Evolutionary conservation across 2,329 filamentous ascomycete species (phyloP).

Genomic region (Fusarium nelsonii): DNA sequence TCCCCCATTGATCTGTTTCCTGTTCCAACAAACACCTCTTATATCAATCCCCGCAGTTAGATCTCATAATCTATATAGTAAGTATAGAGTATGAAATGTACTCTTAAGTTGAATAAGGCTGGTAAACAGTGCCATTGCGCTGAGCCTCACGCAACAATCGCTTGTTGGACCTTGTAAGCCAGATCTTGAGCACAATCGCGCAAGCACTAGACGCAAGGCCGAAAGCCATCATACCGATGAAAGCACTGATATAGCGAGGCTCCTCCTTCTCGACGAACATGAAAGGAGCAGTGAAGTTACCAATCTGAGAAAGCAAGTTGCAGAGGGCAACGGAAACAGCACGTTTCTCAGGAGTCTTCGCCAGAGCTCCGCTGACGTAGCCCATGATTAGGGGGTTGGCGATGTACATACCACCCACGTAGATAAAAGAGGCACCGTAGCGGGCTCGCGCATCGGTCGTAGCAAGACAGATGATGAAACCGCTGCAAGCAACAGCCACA

Average conservation of each 20-base stretch:
- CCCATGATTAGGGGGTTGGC: conserved; percentile 27
- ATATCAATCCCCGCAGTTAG: too few species aligned
- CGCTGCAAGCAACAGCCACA: conserved; percentile 2
- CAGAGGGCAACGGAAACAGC: conserved; percentile 19
- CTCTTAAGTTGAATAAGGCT: conserved; percentile 19
- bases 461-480: conserved; percentile 11
- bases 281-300: conserved; percentile 22
- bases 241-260: conserved; percentile 23
- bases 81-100: not conserved
- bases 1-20: not conserved
- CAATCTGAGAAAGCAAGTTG: conserved; percentile 16
- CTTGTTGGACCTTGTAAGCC: conserved; percentile 21
- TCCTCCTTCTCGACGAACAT: conserved; percentile 22
- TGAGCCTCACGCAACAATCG: conserved; percentile 15
- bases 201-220: conserved; percentile 9
- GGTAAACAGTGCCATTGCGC: conserved; percentile 18
- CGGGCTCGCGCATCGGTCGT: conserved; percentile 10
- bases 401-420: conserved; percentile 19
- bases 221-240: conserved; percentile 26
- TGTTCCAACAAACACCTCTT: not conserved
- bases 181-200: conserved; percentile 16
- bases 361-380: conserved; percentile 21
- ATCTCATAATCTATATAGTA: too few species aligned
- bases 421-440: conserved; percentile 16
- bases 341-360: conserved; percentile 14